Base-by-base conservation (phyloP, 768 basidiomycete species). In the Podaxis sp. region DNA sequence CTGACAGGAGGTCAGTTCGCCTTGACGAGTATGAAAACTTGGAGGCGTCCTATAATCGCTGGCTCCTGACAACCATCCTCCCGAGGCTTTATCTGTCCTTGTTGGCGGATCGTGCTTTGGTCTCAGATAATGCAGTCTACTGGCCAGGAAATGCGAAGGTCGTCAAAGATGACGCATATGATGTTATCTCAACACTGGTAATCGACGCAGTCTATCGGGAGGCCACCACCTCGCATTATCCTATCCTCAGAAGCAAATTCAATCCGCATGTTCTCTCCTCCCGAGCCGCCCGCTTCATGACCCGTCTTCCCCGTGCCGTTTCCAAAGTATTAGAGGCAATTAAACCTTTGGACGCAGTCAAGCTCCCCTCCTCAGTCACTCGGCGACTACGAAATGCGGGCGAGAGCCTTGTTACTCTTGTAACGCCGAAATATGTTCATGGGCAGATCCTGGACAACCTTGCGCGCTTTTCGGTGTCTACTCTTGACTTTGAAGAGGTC, bases 1-100 rank as follows among this genome's bases (percentile, higher is more conserved):
- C 79, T 2, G 83, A 85, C 65, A 69, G 82, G 38, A 67, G 82
- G 40, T 72, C 74, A 33, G 75, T 82, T 44, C 75, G 79, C 4
- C 73, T 78, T 53, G 81, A 82, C 64, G 73, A 71, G 2, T 72
- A 72, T 33, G 67, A 66, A 36, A 71, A 68, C 33, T 56, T 66
- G 2, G 78, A 79, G 58, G 73, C 78, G 3, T 61, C 62, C 8
- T 82, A 80, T 62, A 82, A 84, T 61, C 68, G 64, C 5, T 82
- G 82, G 80, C 69, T 83, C 13, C 71, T 82, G 1, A 64, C 73
- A 1, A 64, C 70, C 0, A 56, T 76, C 17, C 65, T 80, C 4
- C 79, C 81, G 0, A 71, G 69, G 0, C 51, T 82, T 1, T 83
- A 82, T 59, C 58, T 78, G 12, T 75, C 67, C 20, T 70, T 83